Percentiles rank a stretch among this genome's conserved stretches.
These are phyloP conservation scores for Colletotrichum sp. DNA, from an alignment of 2,329 filamentous ascomycete genomes.

Conservation along the genomic window DNA sequence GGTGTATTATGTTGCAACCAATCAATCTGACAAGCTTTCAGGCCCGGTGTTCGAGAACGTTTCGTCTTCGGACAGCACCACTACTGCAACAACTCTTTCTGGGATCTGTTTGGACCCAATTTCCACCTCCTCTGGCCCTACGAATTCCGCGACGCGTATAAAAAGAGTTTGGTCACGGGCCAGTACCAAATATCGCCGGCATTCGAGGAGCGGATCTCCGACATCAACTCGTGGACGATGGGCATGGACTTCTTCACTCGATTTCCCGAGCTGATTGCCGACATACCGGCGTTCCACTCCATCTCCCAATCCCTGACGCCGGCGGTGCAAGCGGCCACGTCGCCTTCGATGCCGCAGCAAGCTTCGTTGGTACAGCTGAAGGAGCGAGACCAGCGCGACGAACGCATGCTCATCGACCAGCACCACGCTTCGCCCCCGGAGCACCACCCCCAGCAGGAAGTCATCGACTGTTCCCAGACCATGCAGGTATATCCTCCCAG, in stretches of 20 bases:
- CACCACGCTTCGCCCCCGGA: neutral
- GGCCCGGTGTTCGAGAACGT: conserved; percentile 33
- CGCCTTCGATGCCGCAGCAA: neutral
- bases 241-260: conserved; percentile 27
- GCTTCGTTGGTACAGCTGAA: conserved; percentile 1
- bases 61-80: conserved; percentile 33
- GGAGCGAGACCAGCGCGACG: neutral
- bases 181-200: conserved; percentile 27
- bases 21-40: neutral
- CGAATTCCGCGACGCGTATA: conserved; percentile 29
- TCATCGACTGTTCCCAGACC: neutral
- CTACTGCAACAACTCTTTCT: conserved; percentile 33
- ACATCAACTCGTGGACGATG: conserved; percentile 35
- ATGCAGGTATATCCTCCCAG: neutral
- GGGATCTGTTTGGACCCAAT: conserved; percentile 27
- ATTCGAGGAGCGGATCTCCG: conserved; percentile 28
- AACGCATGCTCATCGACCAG: neutral
- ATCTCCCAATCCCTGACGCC: neutral
- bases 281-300: conserved; percentile 32
- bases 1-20: neutral
- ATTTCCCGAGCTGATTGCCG: conserved; percentile 30
- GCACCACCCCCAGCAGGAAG: neutral
- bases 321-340: neutral
- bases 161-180: conserved; percentile 27
- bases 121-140: conserved; percentile 30